Percentiles rank a stretch among this genome's conserved stretches.
phyloP scores from a whole-genome alignment of 768 basidiomycete species.

The Lactarius indigo region DNA sequence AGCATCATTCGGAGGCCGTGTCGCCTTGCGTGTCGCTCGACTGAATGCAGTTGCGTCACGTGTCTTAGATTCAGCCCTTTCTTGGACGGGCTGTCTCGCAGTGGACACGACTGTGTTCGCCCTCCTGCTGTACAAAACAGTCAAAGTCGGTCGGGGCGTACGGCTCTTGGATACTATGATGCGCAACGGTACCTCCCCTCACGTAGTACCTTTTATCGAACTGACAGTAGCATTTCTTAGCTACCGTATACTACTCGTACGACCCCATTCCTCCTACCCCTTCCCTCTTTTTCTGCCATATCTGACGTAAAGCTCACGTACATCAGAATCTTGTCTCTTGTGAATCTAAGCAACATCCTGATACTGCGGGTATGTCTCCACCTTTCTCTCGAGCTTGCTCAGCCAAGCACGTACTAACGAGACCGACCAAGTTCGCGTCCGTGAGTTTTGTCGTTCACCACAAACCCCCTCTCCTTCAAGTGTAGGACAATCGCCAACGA shows the following conservation, averaged over 20 bases:
- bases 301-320: background rate
- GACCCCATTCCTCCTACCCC: too few species aligned
- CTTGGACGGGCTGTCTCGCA: background rate
- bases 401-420: background rate
- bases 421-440: background rate
- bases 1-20: background rate
- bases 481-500: background rate
- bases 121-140: background rate
- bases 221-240: background rate
- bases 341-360: slow-evolving; percentile 2
- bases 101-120: background rate
- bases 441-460: background rate
- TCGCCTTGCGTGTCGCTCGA: background rate
- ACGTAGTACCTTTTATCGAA: background rate
- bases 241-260: slow-evolving; percentile 7
- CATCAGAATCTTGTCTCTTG: background rate
- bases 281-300: too few species aligned
- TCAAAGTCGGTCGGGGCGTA: background rate
- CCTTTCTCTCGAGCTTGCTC: background rate
- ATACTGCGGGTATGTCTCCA: background rate
- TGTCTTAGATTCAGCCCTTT: background rate
- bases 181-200: background rate
- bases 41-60: background rate
- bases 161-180: background rate
- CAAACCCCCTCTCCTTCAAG: background rate